Evolutionary conservation across 495 filamentous ascomycete genomes (phyloP), one percentile per base, ranked within the genome.

Genomic region (Penicillium bialowiezense): DNA sequence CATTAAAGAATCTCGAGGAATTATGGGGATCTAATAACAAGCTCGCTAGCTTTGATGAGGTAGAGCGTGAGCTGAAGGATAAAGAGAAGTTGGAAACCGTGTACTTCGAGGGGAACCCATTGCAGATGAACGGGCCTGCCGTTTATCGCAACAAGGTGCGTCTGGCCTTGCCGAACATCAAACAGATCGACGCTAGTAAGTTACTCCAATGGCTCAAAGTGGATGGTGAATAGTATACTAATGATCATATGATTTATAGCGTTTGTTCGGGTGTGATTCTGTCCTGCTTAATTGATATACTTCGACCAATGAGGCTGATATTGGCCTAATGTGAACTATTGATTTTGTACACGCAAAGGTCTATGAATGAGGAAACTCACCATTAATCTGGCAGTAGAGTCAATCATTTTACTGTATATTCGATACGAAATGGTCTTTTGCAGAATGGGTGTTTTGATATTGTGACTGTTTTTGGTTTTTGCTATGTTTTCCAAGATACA

Each of bases 111-210:
- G 91, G 90, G 0, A 97, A 96, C 60, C 93, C 93, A 37, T 63
- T 99, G 59, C 91, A 97, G 73, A 75, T 76, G 55, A 81, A 75
- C 48, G 80, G 76, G 20, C 83, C 83, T 32, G 86, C 84, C 15
- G 63, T 95, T 41, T 99, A 99, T 69, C 76, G 95, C 63, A 96
- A 96, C 63, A 97, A 99, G 72, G 81, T 99, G 21, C 76, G 83
- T 54, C 69, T 99, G 68, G 86, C 90, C 40, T 67, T 99, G 67
- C 93, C 93, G 58, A 83, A 89, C 63, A 74, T 99, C 23, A 73
- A 78, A 65, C 88, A 99, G 76, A 96, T 99, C 63, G 93, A 99
- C 82, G 93, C 93, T 24, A 95, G 93, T 97, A 76, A 81, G 92
- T 54, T 32, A 7, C 12, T 12, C 12, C 29, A 32, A 3, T 32